phyloP scores from a whole-genome alignment of 345 rosid species.

The Citrus unshiu region DNA sequence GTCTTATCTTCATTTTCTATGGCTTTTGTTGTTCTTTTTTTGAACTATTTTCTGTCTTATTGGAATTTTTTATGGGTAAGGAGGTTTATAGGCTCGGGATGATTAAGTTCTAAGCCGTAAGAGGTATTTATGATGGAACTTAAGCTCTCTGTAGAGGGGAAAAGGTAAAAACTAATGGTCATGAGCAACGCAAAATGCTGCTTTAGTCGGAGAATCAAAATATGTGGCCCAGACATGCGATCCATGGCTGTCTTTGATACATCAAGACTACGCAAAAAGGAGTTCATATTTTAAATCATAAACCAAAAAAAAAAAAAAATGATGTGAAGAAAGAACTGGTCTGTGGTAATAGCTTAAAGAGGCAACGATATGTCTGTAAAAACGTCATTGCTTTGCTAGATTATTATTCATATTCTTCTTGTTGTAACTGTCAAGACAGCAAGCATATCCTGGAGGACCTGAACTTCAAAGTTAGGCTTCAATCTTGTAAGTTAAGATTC shows the following conservation, averaged over 20 bases:
- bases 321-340: too few species aligned
- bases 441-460: neutral
- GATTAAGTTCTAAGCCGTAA: neutral
- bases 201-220: neutral
- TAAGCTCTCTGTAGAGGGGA: neutral
- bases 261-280: neutral
- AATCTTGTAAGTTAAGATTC: neutral
- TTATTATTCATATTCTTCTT: neutral
- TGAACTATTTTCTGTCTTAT: neutral
- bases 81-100: neutral
- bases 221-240: neutral
- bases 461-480: neutral
- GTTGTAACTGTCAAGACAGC: neutral
- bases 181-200: neutral
- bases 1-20: slow-evolving; percentile 14
- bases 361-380: neutral
- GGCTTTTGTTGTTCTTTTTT: too few species aligned
- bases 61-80: neutral
- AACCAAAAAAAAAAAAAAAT: neutral
- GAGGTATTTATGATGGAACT: neutral
- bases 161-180: neutral
- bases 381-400: neutral
- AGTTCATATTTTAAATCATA: neutral
- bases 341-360: neutral
- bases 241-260: neutral